Evolutionary conservation across 2,329 filamentous ascomycete species (phyloP).

Genomic region (Graphilbum ipis-grandicollis): DNA sequence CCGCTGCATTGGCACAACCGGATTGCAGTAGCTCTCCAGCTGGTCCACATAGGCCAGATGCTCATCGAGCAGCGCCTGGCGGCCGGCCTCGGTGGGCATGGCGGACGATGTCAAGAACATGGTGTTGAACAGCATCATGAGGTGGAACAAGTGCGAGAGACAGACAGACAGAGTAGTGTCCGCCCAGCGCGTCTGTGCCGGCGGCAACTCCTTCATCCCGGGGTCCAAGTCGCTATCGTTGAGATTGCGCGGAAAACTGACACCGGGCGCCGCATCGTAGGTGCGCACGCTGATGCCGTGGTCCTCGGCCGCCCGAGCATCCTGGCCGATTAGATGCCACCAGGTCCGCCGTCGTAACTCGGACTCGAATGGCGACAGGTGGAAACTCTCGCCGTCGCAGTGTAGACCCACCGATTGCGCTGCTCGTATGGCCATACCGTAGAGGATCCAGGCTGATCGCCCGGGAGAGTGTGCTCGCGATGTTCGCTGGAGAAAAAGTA

Average conservation of each 20-base stretch:
- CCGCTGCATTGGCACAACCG: conserved; percentile 24
- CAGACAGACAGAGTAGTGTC: conserved; percentile 35
- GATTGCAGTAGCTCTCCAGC: conserved; percentile 29
- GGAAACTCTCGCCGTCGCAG: conserved; percentile 17
- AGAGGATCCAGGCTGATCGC: conserved; percentile 9
- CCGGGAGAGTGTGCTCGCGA: conserved; percentile 7
- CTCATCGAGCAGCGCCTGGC: conserved; percentile 3
- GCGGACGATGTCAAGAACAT: background rate
- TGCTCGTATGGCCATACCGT: conserved; percentile 8
- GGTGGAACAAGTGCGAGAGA: conserved; percentile 28
- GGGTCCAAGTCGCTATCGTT: conserved; percentile 30
- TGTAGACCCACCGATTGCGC: conserved; percentile 12
- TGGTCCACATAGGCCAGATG: conserved; percentile 26
- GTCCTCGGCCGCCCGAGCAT: conserved; percentile 26
- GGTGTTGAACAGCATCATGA: conserved; percentile 24
- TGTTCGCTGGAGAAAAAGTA: conserved; percentile 2
- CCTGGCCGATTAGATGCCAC: conserved; percentile 8
- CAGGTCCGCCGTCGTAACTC: conserved; percentile 10
- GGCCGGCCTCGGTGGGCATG: conserved; percentile 3
- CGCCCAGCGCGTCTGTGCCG: conserved; percentile 28
- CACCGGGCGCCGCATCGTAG: conserved; percentile 23
- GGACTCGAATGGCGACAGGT: conserved; percentile 19
- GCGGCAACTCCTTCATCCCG: conserved; percentile 22
- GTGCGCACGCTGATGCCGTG: conserved; percentile 19
- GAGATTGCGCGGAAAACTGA: conserved; percentile 32